Base-by-base conservation (phyloP, 2,329 filamentous ascomycete genomes). In the Alternaria sp. region DNA sequence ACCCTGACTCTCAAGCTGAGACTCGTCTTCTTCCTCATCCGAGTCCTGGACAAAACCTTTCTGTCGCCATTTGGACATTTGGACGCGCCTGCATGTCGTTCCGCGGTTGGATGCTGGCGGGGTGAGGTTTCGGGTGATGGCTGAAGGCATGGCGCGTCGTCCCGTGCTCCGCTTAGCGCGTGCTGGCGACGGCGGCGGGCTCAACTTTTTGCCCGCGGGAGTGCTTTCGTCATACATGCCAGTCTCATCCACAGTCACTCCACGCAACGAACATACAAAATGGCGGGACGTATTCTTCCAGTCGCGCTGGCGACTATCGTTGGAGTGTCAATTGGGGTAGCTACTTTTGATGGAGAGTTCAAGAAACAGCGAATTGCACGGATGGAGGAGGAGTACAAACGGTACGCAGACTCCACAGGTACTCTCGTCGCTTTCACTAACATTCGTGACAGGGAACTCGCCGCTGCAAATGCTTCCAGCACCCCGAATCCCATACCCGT, bases 31-130 rank as follows among this genome's bases (percentile, higher is more conserved):
- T 54, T 85, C 83, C 60, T 84, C 83, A 78, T 85, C 83, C 63
- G 83, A 85, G 74, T 85, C 83, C 76, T 78, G 79, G 67, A 85
- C 83, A 76, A 81, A 84, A 68, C 83, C 83, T 75, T 76, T 80
- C 70, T 80, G 76, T 69, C 82, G 80, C 83, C 83, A 85, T 78
- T 77, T 76, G 76, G 79, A 83, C 83, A 85, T 85, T 81, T 74
- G 76, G 70, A 63, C 71, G 58, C 49, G 65, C 69, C 68, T 71
- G 73, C 79, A 81, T 81, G 58, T 77, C 77, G 76, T 65, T 65
- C 59, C 58, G 65, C 47, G 51, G 46, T 58, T 50, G 32, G 61
- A 65, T 49, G 62, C 57, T 57, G 65, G 66, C 63, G 67, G 68
- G 63, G 66, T 63, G 59, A 60, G 62, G 64, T 61, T 58, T 32